Evolutionary conservation across 75 land plant genomes (phyloP).

Genomic region (Azolla pinnata): DNA sequence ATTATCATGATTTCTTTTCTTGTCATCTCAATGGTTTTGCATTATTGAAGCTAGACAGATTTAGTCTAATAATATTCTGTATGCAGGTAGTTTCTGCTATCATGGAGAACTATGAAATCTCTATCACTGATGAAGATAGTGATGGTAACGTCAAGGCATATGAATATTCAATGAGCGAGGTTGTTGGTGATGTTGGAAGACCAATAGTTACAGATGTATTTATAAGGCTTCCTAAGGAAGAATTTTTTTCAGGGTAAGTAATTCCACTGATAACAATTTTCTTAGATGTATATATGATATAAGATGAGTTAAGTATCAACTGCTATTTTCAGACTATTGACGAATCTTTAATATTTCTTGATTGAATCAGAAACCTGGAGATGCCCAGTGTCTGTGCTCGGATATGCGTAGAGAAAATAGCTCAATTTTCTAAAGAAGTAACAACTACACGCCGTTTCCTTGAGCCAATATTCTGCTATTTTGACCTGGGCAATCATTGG

Average conservation of each 20-base stretch:
- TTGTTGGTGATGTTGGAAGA: conserved; percentile 45
- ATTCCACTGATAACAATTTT: too few relatives aligned
- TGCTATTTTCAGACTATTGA: too few relatives aligned
- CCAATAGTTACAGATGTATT: conserved; percentile 33
- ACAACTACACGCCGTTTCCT: conserved; percentile 78
- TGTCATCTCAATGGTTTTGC: too few relatives aligned
- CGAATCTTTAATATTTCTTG: too few relatives aligned
- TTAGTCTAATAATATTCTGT: too few relatives aligned
- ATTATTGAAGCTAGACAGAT: too few relatives aligned
- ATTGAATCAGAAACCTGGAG: conserved; percentile 44
- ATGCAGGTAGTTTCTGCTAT: conserved; percentile 68
- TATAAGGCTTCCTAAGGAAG: conserved; percentile 43
- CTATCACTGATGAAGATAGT: conserved; percentile 21
- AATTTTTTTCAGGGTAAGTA: too few relatives aligned
- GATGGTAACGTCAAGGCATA: conserved; percentile 14
- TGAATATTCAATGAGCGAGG: conserved; percentile 60
- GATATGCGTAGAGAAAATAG: conserved; percentile 85
- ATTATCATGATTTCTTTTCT: too few relatives aligned
- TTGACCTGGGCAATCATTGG: conserved; percentile 72
- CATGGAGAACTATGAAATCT: conserved; percentile 60
- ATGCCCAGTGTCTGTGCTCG: conserved; percentile 71
- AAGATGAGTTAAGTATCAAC: too few relatives aligned
- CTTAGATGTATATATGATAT: too few relatives aligned
- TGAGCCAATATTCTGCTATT: conserved; percentile 76
- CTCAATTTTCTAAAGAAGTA: conserved; percentile 77